These are phyloP conservation scores for Ottelia alismoides DNA, from an alignment of 106 monocot species.

Conservation along the genomic window DNA sequence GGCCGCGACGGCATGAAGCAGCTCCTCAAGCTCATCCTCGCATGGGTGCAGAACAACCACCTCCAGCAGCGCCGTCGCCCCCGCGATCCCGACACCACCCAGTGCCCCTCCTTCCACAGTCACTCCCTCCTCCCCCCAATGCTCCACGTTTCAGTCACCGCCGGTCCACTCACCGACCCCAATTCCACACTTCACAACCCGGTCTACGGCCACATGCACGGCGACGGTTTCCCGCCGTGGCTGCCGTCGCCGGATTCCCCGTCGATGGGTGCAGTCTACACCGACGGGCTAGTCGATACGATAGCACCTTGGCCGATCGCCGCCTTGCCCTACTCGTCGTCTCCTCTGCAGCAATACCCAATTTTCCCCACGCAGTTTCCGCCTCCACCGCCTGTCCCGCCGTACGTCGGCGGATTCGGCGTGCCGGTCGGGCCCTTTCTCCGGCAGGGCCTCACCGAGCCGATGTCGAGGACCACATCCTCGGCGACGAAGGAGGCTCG, in stretches of 20 bases:
- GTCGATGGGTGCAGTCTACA: background rate
- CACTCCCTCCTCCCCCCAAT: background rate
- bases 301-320: slow-evolving; percentile 2
- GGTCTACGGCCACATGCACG: background rate
- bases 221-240: slow-evolving; percentile 9
- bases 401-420: background rate
- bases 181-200: slow-evolving; percentile 16
- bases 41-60: slow-evolving; percentile 92
- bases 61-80: slow-evolving; percentile 31
- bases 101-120: background rate
- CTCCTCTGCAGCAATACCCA: slow-evolving; percentile 2
- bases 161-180: no score
- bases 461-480: slow-evolving; percentile 10
- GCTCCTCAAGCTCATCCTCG: slow-evolving; percentile 75
- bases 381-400: background rate
- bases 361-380: background rate
- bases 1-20: slow-evolving; percentile 49
- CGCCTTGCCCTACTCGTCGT: background rate
- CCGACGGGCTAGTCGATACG: background rate
- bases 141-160: no score
- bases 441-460: slow-evolving; percentile 5
- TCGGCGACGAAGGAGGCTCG: slow-evolving; percentile 79
- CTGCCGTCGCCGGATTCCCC: slow-evolving; percentile 3
- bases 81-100: background rate
- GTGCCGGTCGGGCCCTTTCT: slow-evolving; percentile 4